These are phyloP conservation scores for Boletus sp. DNA, from an alignment of 768 basidiomycete species.

Conservation along the genomic window DNA sequence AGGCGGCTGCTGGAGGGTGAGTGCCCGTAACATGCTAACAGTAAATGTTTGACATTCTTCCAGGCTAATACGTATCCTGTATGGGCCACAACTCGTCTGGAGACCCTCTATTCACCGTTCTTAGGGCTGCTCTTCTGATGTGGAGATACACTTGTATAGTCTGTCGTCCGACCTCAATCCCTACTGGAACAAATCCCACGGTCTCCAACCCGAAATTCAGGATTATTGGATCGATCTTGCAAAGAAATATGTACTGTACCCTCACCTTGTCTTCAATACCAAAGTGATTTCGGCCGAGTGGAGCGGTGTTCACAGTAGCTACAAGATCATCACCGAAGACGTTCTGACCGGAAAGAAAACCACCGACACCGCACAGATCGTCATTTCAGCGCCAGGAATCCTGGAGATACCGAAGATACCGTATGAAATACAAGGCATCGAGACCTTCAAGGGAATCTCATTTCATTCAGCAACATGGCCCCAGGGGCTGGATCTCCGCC, in stretches of 20 bases:
- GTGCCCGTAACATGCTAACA: constrained; percentile 14
- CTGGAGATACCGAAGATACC: constrained; percentile 44
- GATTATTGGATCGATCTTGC: constrained; percentile 42
- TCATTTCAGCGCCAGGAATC: constrained; percentile 50
- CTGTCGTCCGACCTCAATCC: constrained; percentile 47
- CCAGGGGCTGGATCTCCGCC: constrained; percentile 35
- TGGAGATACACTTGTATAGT: constrained; percentile 41
- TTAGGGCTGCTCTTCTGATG: constrained; percentile 46
- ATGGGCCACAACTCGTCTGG: neutral
- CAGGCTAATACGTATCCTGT: constrained; percentile 31
- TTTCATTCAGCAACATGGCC: constrained; percentile 58
- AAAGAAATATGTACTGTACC: constrained; percentile 40
- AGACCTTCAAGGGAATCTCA: constrained; percentile 43
- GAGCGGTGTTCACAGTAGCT: constrained; percentile 35
- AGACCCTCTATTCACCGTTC: neutral
- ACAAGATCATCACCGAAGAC: constrained; percentile 35
- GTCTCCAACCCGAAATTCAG: constrained; percentile 40
- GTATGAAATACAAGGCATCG: constrained; percentile 33
- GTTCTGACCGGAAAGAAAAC: constrained; percentile 29
- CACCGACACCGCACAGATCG: constrained; percentile 39
- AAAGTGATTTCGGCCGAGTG: constrained; percentile 45
- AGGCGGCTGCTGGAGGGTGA: constrained; percentile 53
- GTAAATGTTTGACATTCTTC: neutral
- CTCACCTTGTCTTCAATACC: constrained; percentile 41
- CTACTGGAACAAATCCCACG: constrained; percentile 43